A percentile compares a stretch with the other conserved stretches of the same genome.
Evolutionary conservation across 305 asterid species (phyloP).

Genomic region (Fraxinus ornus): DNA sequence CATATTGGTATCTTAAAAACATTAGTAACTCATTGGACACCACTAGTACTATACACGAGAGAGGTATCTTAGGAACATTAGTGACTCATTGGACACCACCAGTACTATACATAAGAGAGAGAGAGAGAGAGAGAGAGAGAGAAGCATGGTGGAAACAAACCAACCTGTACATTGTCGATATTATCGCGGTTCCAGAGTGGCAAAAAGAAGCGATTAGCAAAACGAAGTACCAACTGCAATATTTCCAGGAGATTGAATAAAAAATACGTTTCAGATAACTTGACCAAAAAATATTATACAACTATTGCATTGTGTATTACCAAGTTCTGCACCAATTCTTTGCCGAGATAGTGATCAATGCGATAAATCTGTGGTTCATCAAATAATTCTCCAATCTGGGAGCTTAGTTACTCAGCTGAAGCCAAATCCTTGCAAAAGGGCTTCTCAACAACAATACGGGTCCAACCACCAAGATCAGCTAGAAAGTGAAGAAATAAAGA

Average conservation of each 20-base stretch:
- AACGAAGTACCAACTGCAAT: slow-evolving; percentile 56
- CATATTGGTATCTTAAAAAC: not conserved
- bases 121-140: not conserved
- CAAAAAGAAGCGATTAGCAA: slow-evolving; percentile 56
- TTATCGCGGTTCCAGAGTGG: slow-evolving; percentile 63
- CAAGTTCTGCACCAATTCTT: slow-evolving; percentile 97
- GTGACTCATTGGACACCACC: not conserved
- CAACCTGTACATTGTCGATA: slow-evolving; percentile 54
- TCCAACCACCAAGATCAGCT: slow-evolving; percentile 99
- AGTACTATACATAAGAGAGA: not conserved
- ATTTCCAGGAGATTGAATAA: not conserved
- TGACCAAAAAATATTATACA: not conserved
- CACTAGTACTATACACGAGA: too few relatives aligned
- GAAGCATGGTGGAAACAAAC: not conserved
- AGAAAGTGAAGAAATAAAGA: slow-evolving; percentile 26
- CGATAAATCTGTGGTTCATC: slow-evolving; percentile 91
- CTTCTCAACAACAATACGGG: slow-evolving; percentile 94
- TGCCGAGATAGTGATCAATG: slow-evolving; percentile 95
- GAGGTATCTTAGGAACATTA: not conserved
- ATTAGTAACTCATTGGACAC: not conserved
- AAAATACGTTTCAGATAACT: not conserved
- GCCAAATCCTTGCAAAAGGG: slow-evolving; percentile 96
- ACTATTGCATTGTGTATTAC: slow-evolving; percentile 36
- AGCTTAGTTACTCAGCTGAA: slow-evolving; percentile 88
- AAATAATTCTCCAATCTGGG: slow-evolving; percentile 88